These are phyloP conservation scores for Mycena kentingensis DNA, from an alignment of 768 basidiomycete genomes.

Conservation along the genomic window DNA sequence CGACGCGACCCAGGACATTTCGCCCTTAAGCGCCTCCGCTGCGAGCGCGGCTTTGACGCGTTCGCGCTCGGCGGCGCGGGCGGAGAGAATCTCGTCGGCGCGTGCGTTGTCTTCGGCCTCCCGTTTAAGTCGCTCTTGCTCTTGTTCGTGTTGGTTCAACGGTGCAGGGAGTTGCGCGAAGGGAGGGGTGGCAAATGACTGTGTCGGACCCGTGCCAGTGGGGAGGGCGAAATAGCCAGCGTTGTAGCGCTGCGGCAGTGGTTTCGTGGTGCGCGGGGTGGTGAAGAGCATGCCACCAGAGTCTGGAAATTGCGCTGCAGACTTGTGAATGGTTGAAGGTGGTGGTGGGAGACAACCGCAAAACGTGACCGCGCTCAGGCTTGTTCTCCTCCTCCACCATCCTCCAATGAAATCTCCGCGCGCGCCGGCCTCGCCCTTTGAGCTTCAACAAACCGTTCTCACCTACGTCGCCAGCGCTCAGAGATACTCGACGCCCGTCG, in stretches of 20 bases:
- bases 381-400: too few relatives aligned
- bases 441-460: too few relatives aligned
- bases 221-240: slow-evolving; percentile 23
- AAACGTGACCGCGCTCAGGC: too few relatives aligned
- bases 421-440: too few relatives aligned
- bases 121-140: too few relatives aligned
- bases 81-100: slow-evolving; percentile 16
- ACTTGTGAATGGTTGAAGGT: too few relatives aligned
- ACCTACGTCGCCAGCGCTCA: too few relatives aligned
- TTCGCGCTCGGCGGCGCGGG: slow-evolving; percentile 17
- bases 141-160: slow-evolving; percentile 7
- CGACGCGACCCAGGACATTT: slow-evolving; percentile 61
- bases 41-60: slow-evolving; percentile 34
- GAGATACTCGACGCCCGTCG: too few relatives aligned
- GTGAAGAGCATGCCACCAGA: slow-evolving; percentile 11
- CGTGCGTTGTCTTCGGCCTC: too few relatives aligned
- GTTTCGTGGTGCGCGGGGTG: slow-evolving; percentile 10
- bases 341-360: too few relatives aligned
- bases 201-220: not conserved
- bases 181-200: not conserved
- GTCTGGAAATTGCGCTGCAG: too few relatives aligned
- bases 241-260: slow-evolving; percentile 3
- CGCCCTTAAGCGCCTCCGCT: slow-evolving; percentile 48
- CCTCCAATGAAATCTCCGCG: too few relatives aligned
- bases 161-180: not conserved